Base-by-base conservation (phyloP, 495 filamentous ascomycete species). In the Tuber microsphaerosporum region DNA sequence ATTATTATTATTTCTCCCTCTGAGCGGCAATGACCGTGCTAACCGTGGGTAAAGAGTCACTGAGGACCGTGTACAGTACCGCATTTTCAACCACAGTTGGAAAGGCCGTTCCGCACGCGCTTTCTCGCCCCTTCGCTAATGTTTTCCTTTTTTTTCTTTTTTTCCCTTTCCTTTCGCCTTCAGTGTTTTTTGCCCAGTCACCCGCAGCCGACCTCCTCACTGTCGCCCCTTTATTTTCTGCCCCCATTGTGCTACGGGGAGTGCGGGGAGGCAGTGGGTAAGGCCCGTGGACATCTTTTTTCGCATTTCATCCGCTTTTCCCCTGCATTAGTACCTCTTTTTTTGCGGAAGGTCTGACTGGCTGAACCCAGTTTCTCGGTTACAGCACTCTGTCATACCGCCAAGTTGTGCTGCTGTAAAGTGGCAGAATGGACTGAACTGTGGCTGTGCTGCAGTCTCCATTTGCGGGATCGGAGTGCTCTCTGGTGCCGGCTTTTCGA, bases 81-180 rank as follows among this genome's bases (percentile, higher is more conserved):
- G 56, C 69, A 70, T 74, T 78, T 73, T 79, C 77, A 79, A 75
- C 73, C 77, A 56, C 45, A 73, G 42, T 75, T 73, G 48, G 48
- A 34, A 31, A 65, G 56, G 34, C 14, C 56, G 31, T 65, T 65
- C 56, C 12, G 56, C 56, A 26, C 56, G 26, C 56, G 61, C 48
- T 77, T 37, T 41, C 22, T 72, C 42, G n/a, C 61, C n/a, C 42
- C 42, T 12, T 43, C 9, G 8, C 42, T 43, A 10, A 12, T 43
- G 42, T 43, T 43, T 43, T 43, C 42, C 42, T 12, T 43, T 10
- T 43, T 68, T 69, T 76, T 61, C 43, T 69, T 70, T 76, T 73
- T 26, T 14, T 71, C n/a, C 65, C 43, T 65, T 45, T 73, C 39
- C 76, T 71, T 31, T 10, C n/a, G 12, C 26, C 26, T 72, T 46